A percentile compares a stretch with the other conserved stretches of the same genome.
phyloP scores from a whole-genome alignment of 1,284 basidiomycete genomes.

The Cutaneotrichosporon mucoides region DNA sequence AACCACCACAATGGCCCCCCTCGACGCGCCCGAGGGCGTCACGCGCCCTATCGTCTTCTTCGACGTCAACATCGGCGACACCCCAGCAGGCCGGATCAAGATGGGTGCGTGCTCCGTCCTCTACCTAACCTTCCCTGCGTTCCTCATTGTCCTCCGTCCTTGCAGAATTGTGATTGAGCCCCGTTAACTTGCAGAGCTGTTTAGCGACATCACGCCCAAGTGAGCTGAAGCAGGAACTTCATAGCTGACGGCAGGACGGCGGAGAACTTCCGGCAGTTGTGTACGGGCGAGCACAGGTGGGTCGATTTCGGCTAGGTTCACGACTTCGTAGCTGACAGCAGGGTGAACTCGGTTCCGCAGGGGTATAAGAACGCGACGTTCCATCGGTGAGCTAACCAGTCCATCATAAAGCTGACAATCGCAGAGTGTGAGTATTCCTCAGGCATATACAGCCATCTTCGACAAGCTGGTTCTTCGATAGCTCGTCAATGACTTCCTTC shows the following conservation, averaged over 20 bases:
- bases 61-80: constrained; percentile 93
- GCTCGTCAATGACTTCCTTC: too few species aligned
- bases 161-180: not conserved
- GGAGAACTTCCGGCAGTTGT: constrained; percentile 95
- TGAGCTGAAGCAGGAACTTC: constrained; percentile 13
- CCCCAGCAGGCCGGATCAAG: constrained; percentile 86
- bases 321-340: constrained; percentile 43
- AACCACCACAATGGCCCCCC: constrained; percentile 24
- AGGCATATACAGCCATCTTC: too few species aligned
- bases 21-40: constrained; percentile 45
- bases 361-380: constrained; percentile 86
- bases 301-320: not conserved
- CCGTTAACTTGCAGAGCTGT: constrained; percentile 38
- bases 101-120: constrained; percentile 57
- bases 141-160: not conserved
- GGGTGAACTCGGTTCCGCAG: constrained; percentile 77
- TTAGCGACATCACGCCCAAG: constrained; percentile 47
- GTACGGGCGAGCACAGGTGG: constrained; percentile 92
- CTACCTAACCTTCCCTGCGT: not conserved
- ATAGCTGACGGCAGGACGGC: constrained; percentile 62
- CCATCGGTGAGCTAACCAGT: constrained; percentile 66
- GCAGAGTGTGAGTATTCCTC: constrained; percentile 16
- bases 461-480: too few species aligned
- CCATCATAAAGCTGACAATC: not conserved
- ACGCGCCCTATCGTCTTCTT: constrained; percentile 87